These are phyloP conservation scores for Trichoderma asperelloides DNA, from an alignment of 495 filamentous ascomycete genomes.

Conservation along the genomic window DNA sequence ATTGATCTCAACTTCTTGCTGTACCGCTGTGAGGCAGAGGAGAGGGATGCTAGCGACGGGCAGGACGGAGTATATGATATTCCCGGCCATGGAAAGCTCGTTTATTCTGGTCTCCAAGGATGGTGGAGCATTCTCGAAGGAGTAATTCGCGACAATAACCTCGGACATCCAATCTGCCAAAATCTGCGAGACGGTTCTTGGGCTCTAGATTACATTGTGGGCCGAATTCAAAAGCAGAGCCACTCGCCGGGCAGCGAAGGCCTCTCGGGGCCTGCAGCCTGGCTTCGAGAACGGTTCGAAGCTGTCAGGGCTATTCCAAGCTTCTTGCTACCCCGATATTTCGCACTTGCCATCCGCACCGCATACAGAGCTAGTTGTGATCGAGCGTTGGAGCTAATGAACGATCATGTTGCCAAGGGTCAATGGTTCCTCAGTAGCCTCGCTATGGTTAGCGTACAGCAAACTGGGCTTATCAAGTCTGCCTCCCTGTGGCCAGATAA, in stretches of 20 bases:
- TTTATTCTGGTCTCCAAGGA: slow-evolving; percentile 94
- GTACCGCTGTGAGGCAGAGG: slow-evolving; percentile 88
- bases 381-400: slow-evolving; percentile 68
- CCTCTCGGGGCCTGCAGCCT: slow-evolving; percentile 56
- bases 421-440: slow-evolving; percentile 80
- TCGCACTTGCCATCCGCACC: slow-evolving; percentile 77
- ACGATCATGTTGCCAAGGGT: slow-evolving; percentile 62
- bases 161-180: slow-evolving; percentile 87
- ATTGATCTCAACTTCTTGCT: slow-evolving; percentile 86
- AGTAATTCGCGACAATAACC: slow-evolving; percentile 79
- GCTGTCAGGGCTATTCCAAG: slow-evolving; percentile 74
- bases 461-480: slow-evolving; percentile 79
- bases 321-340: slow-evolving; percentile 88
- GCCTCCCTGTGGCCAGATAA: slow-evolving; percentile 83
- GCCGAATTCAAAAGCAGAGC: slow-evolving; percentile 64
- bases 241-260: slow-evolving; percentile 49
- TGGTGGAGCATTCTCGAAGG: slow-evolving; percentile 93
- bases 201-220: slow-evolving; percentile 84
- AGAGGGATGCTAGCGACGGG: slow-evolving; percentile 68
- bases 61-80: slow-evolving; percentile 82
- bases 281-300: slow-evolving; percentile 78
- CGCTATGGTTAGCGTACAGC: slow-evolving; percentile 81
- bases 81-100: slow-evolving; percentile 70
- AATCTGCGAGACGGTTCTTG: slow-evolving; percentile 87
- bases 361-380: slow-evolving; percentile 79